Evolutionary conservation across 768 basidiomycete genomes (phyloP), one percentile per base, ranked within the genome.

Genomic region (Vishniacozyma victoriae): DNA sequence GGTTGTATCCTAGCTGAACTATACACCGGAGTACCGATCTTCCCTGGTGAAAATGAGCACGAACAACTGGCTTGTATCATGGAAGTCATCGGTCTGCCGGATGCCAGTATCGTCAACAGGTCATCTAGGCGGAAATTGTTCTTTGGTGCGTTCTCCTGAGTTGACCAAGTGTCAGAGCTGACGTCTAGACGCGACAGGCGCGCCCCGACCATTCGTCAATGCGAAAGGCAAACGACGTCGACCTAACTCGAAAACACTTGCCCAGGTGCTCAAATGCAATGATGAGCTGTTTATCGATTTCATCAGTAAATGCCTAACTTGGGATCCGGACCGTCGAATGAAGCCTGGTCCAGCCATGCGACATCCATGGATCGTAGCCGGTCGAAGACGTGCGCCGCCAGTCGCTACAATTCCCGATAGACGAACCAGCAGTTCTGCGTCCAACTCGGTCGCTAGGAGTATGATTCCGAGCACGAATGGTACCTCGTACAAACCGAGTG

Each of bases 11-110:
- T 99, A 44, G 95, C 95, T 14, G 95, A 99, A 72, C 75, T 99
- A 35, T 93, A 86, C 72, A 97, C 93, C 11, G 95, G 95, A 0
- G 95, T 89, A 72, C 95, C 95, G 1, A 92, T 99, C 60, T 99
- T 99, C 74, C 95, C 95, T 0, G 95, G 95, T 20, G 95, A 99
- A 74, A 97, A 96, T 66, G 93, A 99, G 71, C 90, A 95, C 73
- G 92, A 97, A 68, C 95, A 97, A 60, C 74, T 99, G 45, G 86
- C 92, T 4, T 97, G 93, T 69, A 99, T 99, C 73, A 99, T 99
- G 92, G 95, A 99, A 72, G 87, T 99, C 5, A 81, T 97, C 39
- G 95, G 95, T 14, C 75, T 90, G 23, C 95, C 95, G 0, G 95
- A 99, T 58, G 90, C 87, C 73, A 87, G 95, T 54, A 85, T 96